These are phyloP conservation scores for Verticillium dahliae DNA, from an alignment of 2,329 filamentous ascomycete species.

Conservation along the genomic window DNA sequence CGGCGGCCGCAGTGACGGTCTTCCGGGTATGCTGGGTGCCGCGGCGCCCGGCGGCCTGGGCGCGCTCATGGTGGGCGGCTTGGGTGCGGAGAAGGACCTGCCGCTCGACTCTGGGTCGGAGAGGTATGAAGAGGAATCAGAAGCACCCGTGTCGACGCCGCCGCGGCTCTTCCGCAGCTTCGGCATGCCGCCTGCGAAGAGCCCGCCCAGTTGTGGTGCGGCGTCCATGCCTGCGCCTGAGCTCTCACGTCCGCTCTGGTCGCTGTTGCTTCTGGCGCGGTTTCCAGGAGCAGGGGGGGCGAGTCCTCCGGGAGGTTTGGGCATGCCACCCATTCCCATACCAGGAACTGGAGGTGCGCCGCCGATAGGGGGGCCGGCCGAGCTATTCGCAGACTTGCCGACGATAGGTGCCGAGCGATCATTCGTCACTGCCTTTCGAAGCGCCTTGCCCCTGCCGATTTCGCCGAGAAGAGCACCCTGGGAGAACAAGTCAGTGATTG, in stretches of 20 bases:
- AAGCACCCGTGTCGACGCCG: conserved; percentile 62
- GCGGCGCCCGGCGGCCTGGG: conserved; percentile 54
- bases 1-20: conserved; percentile 39
- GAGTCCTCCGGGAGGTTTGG: conserved; percentile 53
- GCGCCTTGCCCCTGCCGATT: conserved; percentile 70
- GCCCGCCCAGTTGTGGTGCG: conserved; percentile 74
- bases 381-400: conserved; percentile 44
- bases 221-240: conserved; percentile 37
- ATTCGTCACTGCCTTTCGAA: conserved; percentile 87
- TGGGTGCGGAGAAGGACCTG: conserved; percentile 39
- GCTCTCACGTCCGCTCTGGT: conserved; percentile 48
- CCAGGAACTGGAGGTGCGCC: conserved; percentile 79
- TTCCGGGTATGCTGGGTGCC: conserved; percentile 52
- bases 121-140: conserved; percentile 60
- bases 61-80: conserved; percentile 44
- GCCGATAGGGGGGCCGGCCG: conserved; percentile 55
- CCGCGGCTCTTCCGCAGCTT: conserved; percentile 86
- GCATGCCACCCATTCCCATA: conserved; percentile 34
- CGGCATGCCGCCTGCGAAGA: conserved; percentile 93
- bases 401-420: conserved; percentile 81
- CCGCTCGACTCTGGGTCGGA: conserved; percentile 67
- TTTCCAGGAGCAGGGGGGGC: conserved; percentile 61
- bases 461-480: conserved; percentile 84
- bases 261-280: conserved; percentile 78
- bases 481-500: conserved; percentile 8